Conservation (phyloP, 805 yeast genomes). For the Saccharomycopsis sp. region DNA sequence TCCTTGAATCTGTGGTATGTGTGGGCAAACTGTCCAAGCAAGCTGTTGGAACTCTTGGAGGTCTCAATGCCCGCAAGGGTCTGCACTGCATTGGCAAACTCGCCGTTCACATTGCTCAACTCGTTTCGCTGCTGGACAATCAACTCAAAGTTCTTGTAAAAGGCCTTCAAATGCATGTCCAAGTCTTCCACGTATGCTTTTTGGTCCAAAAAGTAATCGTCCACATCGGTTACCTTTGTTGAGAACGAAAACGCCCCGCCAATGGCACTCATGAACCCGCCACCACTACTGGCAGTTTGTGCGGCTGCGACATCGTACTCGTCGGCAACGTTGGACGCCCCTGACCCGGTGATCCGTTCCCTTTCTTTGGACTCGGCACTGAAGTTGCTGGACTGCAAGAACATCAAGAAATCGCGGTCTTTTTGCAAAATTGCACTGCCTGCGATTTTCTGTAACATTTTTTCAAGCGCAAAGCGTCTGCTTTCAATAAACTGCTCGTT, state of each 20-base stretch:
- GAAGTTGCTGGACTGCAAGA: slow-evolving; percentile 68
- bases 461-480: slow-evolving; percentile 75
- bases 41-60: slow-evolving; percentile 51
- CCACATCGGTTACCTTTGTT: slow-evolving; percentile 66
- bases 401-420: slow-evolving; percentile 72
- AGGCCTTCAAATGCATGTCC: slow-evolving; percentile 61
- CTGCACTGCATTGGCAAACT: slow-evolving; percentile 47
- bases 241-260: slow-evolving; percentile 51
- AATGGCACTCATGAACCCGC: slow-evolving; percentile 63
- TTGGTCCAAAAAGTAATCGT: slow-evolving; percentile 65
- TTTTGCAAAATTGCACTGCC: slow-evolving; percentile 44
- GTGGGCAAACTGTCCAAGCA: slow-evolving; percentile 61
- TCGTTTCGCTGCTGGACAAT: slow-evolving; percentile 72
- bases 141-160: slow-evolving; percentile 62
- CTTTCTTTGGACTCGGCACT: slow-evolving; percentile 58
- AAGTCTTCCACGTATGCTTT: slow-evolving; percentile 59
- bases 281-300: slow-evolving; percentile 28
- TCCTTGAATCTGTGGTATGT: slow-evolving; percentile 66
- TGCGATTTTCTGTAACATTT: slow-evolving; percentile 72
- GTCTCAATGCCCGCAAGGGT: slow-evolving; percentile 69
- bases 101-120: slow-evolving; percentile 57
- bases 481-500: slow-evolving; percentile 84
- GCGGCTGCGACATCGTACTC: slow-evolving; percentile 24
- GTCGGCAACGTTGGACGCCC: slow-evolving; percentile 36
- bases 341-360: slow-evolving; percentile 50